A percentile compares a stretch with the other conserved stretches of the same genome.
These are phyloP conservation scores for Alternaria incomplexa DNA, from an alignment of 2,329 filamentous ascomycete species.

Conservation along the genomic window DNA sequence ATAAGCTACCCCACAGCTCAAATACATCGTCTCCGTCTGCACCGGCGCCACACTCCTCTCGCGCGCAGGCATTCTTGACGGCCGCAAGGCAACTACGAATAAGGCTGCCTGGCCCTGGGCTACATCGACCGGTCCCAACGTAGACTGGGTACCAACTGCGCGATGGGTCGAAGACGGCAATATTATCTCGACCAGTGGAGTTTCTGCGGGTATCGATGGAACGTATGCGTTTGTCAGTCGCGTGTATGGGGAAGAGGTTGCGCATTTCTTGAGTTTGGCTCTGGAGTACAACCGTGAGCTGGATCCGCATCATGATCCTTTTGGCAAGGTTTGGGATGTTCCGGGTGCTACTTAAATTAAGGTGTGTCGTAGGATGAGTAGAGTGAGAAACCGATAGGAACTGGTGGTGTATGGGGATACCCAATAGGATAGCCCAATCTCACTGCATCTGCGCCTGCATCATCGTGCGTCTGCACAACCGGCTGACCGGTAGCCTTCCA, in stretches of 20 bases:
- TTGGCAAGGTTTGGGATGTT: slow-evolving; percentile 51
- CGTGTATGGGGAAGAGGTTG: slow-evolving; percentile 61
- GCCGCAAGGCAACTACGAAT: slow-evolving; percentile 68
- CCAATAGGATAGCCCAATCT: too few species aligned
- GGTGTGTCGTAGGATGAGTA: too few species aligned
- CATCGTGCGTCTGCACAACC: too few species aligned
- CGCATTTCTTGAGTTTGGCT: slow-evolving; percentile 53
- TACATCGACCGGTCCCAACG: slow-evolving; percentile 56
- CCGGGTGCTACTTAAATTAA: slow-evolving; percentile 3
- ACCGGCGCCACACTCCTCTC: slow-evolving; percentile 67
- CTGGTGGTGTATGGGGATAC: too few species aligned
- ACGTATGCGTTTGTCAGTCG: slow-evolving; percentile 62
- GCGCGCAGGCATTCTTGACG: slow-evolving; percentile 65
- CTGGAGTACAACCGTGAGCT: slow-evolving; percentile 64
- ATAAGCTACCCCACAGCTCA: slow-evolving; percentile 12
- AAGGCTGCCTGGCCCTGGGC: slow-evolving; percentile 62
- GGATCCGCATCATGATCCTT: slow-evolving; percentile 61
- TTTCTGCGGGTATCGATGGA: slow-evolving; percentile 67
- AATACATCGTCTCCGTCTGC: slow-evolving; percentile 69
- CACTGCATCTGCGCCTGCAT: too few species aligned
- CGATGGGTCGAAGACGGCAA: slow-evolving; percentile 71
- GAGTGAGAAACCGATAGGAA: too few species aligned
- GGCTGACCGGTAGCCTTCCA: too few species aligned
- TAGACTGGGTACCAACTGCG: slow-evolving; percentile 60
- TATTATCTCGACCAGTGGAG: slow-evolving; percentile 68